A percentile compares a stretch with the other conserved stretches of the same genome.
Evolutionary conservation across 1,284 basidiomycete species (phyloP).

Genomic region (Vanrija sp.): DNA sequence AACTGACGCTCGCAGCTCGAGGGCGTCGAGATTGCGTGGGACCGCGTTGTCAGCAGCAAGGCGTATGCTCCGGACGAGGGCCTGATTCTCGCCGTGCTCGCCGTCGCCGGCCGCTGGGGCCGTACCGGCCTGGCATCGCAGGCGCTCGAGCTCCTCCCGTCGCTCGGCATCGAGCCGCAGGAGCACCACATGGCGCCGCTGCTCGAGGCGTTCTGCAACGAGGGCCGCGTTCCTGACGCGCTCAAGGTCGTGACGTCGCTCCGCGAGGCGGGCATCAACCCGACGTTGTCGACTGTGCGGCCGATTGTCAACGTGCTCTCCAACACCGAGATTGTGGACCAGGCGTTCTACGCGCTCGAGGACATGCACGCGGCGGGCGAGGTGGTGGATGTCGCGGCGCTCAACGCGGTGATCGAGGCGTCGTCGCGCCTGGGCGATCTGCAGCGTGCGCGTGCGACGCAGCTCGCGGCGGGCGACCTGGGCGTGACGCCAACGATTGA

Average conservation of each 20-base stretch:
- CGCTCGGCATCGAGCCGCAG: constrained; percentile 54
- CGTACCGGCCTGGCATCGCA: constrained; percentile 64
- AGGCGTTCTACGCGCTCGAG: constrained; percentile 63
- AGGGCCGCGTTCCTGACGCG: constrained; percentile 40
- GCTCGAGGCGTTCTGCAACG: constrained; percentile 43
- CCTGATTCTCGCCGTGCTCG: constrained; percentile 62
- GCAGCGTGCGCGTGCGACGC: constrained; percentile 70
- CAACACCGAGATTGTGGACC: constrained; percentile 59
- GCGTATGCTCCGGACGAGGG: constrained; percentile 68
- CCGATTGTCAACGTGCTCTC: constrained; percentile 56
- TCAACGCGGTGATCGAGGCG: constrained; percentile 66
- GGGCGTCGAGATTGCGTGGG: constrained; percentile 64
- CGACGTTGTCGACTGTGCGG: constrained; percentile 30
- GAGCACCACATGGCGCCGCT: constrained; percentile 53
- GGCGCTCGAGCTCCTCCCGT: constrained; percentile 58
- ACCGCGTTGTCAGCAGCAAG: constrained; percentile 56
- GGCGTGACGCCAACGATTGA: constrained; percentile 58
- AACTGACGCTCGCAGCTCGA: constrained; percentile 56
- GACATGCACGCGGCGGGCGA: constrained; percentile 57
- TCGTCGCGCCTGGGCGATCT: constrained; percentile 62
- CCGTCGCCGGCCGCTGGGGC: constrained; percentile 67
- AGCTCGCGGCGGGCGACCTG: constrained; percentile 61
- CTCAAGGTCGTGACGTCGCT: constrained; percentile 34
- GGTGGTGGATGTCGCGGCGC: constrained; percentile 56
- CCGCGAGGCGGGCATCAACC: constrained; percentile 29